These are phyloP conservation scores for Mollisia scopiformis DNA, from an alignment of 2,329 filamentous ascomycete genomes.

Conservation along the genomic window DNA sequence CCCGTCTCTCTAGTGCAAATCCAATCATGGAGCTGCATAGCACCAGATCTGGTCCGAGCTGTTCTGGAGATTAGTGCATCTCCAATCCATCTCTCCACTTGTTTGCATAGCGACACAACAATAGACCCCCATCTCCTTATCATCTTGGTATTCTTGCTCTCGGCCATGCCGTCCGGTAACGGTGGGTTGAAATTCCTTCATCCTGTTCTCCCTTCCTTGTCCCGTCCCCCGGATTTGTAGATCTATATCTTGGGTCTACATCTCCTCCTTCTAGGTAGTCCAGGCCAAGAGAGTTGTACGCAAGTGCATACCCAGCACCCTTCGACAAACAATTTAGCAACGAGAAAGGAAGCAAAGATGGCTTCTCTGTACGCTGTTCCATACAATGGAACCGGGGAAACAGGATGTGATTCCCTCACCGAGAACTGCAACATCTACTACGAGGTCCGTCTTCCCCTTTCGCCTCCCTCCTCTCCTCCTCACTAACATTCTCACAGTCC, in stretches of 20 bases:
- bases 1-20: background rate
- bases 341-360: slow-evolving; percentile 9
- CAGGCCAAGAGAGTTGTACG: no score
- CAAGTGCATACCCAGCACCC: slow-evolving; percentile 4
- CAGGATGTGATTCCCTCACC: slow-evolving; percentile 60
- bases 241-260: background rate
- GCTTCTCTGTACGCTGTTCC: slow-evolving; percentile 34
- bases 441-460: slow-evolving; percentile 55
- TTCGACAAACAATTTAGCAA: background rate
- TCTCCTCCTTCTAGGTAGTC: background rate
- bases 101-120: background rate
- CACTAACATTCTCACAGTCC: background rate
- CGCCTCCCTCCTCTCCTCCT: background rate
- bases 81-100: background rate
- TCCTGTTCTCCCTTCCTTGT: background rate
- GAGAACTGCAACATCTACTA: slow-evolving; percentile 82
- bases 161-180: slow-evolving; percentile 9
- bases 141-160: background rate
- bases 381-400: slow-evolving; percentile 55
- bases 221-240: background rate
- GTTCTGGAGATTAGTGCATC: slow-evolving; percentile 13
- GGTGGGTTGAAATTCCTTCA: background rate
- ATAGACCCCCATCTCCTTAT: slow-evolving; percentile 10
- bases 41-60: background rate
- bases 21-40: background rate